Base-by-base conservation (phyloP, 805 yeast genomes). In the Candida succiphila region DNA sequence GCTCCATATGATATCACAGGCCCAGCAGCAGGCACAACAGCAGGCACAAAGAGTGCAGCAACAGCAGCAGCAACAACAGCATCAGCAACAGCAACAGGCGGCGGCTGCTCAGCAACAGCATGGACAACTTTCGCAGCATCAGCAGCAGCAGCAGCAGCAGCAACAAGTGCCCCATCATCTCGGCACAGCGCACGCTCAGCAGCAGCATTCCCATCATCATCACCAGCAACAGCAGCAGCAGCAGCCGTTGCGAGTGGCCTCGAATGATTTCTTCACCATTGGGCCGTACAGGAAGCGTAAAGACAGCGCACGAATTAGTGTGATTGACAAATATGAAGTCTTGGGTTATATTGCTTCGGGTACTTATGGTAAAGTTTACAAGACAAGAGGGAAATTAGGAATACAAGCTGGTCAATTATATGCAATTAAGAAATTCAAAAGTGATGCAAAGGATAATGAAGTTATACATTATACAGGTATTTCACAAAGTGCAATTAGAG, bases 341-440 rank as follows among this genome's bases (percentile, higher is more conserved):
- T 59, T 87, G 14, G 98, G 98, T 0, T 92, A 92, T 56, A 92
- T 92, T 37, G 98, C 98, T 1, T 96, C 98, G 1, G 98, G 98
- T 26, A 92, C 98, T 0, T 92, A 92, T 56, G 98, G 98, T 37
- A 73, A 86, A 37, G 95, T 86, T 17, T 92, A 87, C 62, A 89
- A 92, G 52, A 97, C 96, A 7, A 71, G 72, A 40, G 67, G 77
- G 7, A 53, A 51, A 52, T 7, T 24, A 24, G 20, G 17, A 12
- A 8, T 8, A 7, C 40, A 53, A 37, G 38, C 48, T 28, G 46
- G 43, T 27, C 37, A 35, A 37, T 64, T 76, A 29, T 84, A 66
- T 52, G 98, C 98, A 5, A 92, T 92, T 47, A 92, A 92, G 55
- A 92, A 89, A 61, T 92, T 92, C 67, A 92, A 92, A 54, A 80